Percentiles rank a stretch among this genome's conserved stretches.
Evolutionary conservation across 129 eudicot genomes (phyloP).

Genomic region (Flaveria bidentis): DNA sequence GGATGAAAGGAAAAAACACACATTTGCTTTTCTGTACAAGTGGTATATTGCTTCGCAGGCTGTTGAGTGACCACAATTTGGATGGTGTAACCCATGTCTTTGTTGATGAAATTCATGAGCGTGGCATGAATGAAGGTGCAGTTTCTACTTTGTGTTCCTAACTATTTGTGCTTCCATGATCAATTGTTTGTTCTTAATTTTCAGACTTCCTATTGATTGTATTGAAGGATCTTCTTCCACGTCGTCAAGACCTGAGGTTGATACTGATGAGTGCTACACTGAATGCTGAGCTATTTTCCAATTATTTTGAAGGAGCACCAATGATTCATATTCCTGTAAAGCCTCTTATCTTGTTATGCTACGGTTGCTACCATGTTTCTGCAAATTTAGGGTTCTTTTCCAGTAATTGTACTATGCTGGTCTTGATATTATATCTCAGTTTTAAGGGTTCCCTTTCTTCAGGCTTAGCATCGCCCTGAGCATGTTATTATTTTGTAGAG

Average conservation of each 20-base stretch:
- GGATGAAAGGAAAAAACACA: constrained; percentile 95
- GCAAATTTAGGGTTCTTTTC: neutral
- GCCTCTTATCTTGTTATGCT: constrained; percentile 10
- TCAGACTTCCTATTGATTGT: constrained; percentile 94
- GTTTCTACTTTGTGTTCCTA: constrained; percentile 12
- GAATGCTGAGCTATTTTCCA: constrained; percentile 91
- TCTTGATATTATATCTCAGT: neutral
- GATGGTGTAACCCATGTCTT: constrained; percentile 93
- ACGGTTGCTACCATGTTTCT: neutral
- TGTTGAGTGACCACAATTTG: constrained; percentile 88
- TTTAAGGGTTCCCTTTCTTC: constrained; percentile 10
- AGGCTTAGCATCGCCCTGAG: constrained; percentile 19
- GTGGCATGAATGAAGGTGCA: constrained; percentile 99
- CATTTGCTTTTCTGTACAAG: constrained; percentile 98
- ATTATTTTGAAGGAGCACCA: constrained; percentile 87
- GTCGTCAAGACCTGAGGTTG: constrained; percentile 87
- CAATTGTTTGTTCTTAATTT: constrained; percentile 21
- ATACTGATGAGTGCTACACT: constrained; percentile 98
- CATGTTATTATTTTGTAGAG: neutral
- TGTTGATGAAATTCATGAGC: constrained; percentile 99
- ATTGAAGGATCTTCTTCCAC: constrained; percentile 95
- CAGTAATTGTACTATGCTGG: neutral
- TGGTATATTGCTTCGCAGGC: constrained; percentile 93
- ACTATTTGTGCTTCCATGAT: constrained; percentile 4
- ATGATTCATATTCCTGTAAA: constrained; percentile 92